Evolutionary conservation across 2,329 filamentous ascomycete genomes (phyloP).

Genomic region (Fusarium praegraminearum): DNA sequence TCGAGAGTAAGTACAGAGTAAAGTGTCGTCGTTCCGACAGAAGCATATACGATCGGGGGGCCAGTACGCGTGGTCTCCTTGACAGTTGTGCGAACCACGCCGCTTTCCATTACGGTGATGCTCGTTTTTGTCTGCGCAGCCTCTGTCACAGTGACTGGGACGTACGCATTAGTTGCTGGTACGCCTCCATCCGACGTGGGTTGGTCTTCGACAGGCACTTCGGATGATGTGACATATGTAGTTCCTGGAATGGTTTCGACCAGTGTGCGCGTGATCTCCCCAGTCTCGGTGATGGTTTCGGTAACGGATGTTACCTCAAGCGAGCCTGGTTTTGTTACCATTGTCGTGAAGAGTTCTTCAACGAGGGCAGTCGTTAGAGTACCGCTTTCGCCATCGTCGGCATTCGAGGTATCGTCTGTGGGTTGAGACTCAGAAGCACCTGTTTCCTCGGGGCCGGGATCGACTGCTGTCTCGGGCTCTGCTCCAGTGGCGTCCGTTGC

Average conservation of each 20-base stretch:
- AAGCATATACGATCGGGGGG: conserved; percentile 25
- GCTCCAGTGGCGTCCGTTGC: conserved; percentile 3
- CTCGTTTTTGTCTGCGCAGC: conserved; percentile 11
- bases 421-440: background rate
- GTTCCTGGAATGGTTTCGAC: background rate
- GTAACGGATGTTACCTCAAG: conserved; percentile 7
- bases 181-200: background rate
- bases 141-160: conserved; percentile 3
- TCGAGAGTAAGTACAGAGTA: conserved; percentile 34
- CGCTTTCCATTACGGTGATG: conserved; percentile 9
- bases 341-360: conserved; percentile 30
- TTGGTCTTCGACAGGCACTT: background rate
- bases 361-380: conserved; percentile 29
- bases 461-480: background rate
- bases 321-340: conserved; percentile 15
- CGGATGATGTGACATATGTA: background rate
- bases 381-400: conserved; percentile 1
- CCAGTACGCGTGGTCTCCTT: conserved; percentile 21
- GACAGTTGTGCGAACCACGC: conserved; percentile 15
- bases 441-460: background rate
- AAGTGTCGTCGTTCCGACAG: conserved; percentile 33
- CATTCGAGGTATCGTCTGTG: background rate
- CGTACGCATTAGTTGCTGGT: background rate
- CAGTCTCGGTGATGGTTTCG: conserved; percentile 14
- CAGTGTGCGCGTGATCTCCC: background rate